Evolutionary conservation across 345 rosid species (phyloP), one percentile per base, ranked within the genome.

Genomic region (Citrus glauca): DNA sequence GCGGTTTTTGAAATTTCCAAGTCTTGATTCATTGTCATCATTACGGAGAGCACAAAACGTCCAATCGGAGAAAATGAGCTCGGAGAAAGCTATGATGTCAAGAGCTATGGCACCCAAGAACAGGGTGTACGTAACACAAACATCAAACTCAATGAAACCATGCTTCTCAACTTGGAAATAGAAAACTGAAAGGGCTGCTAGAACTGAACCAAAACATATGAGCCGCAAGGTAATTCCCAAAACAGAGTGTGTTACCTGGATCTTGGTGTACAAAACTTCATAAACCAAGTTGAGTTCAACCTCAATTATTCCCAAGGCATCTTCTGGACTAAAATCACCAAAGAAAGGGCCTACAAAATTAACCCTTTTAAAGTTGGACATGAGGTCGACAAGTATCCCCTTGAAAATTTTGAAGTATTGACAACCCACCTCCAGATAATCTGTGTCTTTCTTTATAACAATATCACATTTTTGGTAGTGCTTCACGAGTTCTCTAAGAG

Each of bases 241-340:
- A 1, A 0, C 0, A 1, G 93, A 84, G 24, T 87, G 93, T 19
- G 90, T 83, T 59, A 87, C 90, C 2, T 71, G 69, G 0, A 81
- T 87, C 77, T 93, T 91, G 1, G 94, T 91, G 50, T 79, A 87
- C 57, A 93, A 83, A 14, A 88, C 87, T 28, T 90, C 94, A 25
- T 93, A 93, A 6, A 91, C 70, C 81, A 88, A 90, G 33, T 88
- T 86, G 59, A 93, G 92, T 74, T 93, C 98, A 4, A 87, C 77
- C 65, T 89, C 91, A 6, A 93, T 85, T 2, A 93, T 81, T 71
- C 62, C 69, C 33, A 90, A 74, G 77, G 92, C 95, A 8, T 91
- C 87, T 28, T 45, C 84, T 0, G 90, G 61, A 2, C 4, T 0
- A 20, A 80, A 67, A 1, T 13, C 2, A 0, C 25, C 9, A 68